A percentile compares a stretch with the other conserved stretches of the same genome.
These are phyloP conservation scores for Globisporangium uncinulatum DNA, from an alignment of 352 stramenopile genomes.

Conservation along the genomic window DNA sequence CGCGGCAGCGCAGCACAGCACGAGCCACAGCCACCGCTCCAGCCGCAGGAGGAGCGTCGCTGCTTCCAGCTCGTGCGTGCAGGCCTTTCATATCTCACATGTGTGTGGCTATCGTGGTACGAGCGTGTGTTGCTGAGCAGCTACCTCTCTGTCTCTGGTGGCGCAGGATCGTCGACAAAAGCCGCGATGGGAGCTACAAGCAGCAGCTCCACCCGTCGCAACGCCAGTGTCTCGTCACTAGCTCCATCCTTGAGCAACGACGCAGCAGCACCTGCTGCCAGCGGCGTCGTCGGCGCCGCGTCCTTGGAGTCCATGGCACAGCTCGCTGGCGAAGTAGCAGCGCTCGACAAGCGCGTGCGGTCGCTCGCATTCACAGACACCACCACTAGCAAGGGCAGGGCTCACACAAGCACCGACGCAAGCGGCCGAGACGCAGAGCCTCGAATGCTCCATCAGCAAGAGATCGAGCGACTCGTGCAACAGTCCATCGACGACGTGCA, in stretches of 20 bases:
- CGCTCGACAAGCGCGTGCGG: slow-evolving; percentile 20
- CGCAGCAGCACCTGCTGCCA: background rate
- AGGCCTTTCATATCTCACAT: no score
- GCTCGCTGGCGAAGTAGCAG: slow-evolving; percentile 19
- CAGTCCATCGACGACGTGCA: slow-evolving; percentile 43
- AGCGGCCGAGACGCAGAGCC: background rate
- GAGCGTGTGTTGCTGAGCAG: no score
- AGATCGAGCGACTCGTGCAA: slow-evolving; percentile 48
- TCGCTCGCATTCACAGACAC: slow-evolving; percentile 2
- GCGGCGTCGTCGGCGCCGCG: background rate
- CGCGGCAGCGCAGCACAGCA: background rate
- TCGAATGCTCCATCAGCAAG: slow-evolving; percentile 22
- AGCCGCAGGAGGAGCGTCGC: no score
- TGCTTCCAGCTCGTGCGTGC: no score
- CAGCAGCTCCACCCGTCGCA: background rate
- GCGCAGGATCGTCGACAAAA: background rate
- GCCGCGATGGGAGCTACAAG: background rate
- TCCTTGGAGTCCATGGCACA: slow-evolving; percentile 15
- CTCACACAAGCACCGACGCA: background rate
- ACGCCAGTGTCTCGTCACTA: background rate
- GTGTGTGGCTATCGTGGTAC: no score
- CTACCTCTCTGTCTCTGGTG: no score
- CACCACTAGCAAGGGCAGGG: background rate
- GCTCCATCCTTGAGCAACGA: background rate
- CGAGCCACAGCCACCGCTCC: background rate